Percentiles rank a stretch among this genome's conserved stretches.
Conservation (phyloP, 768 basidiomycete species). For the Auricularia sp. region DNA sequence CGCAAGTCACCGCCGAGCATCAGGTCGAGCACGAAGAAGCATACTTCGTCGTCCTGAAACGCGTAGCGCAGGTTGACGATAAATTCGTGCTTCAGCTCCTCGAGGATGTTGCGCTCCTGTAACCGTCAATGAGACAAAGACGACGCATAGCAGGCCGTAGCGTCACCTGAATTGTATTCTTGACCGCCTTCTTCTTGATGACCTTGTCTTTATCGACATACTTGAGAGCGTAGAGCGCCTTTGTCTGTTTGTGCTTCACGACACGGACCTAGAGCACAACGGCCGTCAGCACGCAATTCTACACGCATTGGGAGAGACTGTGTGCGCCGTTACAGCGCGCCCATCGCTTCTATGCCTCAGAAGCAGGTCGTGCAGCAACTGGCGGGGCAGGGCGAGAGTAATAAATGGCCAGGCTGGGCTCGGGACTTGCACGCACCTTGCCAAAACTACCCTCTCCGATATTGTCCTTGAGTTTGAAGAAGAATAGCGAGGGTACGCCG, state of each 20-base stretch:
- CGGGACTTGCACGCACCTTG: conserved; percentile 23
- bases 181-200: conserved; percentile 81
- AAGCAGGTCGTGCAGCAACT: background rate
- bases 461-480: conserved; percentile 35
- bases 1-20: conserved; percentile 94
- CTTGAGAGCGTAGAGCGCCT: conserved; percentile 89
- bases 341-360: too few species aligned
- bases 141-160: conserved; percentile 9
- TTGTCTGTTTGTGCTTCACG: conserved; percentile 89
- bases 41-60: conserved; percentile 84
- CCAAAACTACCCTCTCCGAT: conserved; percentile 43
- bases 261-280: conserved; percentile 65
- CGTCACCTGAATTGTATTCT: conserved; percentile 55
- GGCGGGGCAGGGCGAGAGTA: too few species aligned
- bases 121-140: background rate
- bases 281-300: conserved; percentile 12
- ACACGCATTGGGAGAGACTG: too few species aligned
- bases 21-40: conserved; percentile 94
- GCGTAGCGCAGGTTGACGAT: conserved; percentile 87
- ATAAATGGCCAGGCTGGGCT: too few species aligned
- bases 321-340: too few species aligned
- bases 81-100: conserved; percentile 90
- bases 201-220: conserved; percentile 95
- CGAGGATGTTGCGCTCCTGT: conserved; percentile 70
- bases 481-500: conserved; percentile 33